These are phyloP conservation scores for Actinomortierella wolfii DNA, from an alignment of 371 early-diverging fungal species.

Conservation along the genomic window DNA sequence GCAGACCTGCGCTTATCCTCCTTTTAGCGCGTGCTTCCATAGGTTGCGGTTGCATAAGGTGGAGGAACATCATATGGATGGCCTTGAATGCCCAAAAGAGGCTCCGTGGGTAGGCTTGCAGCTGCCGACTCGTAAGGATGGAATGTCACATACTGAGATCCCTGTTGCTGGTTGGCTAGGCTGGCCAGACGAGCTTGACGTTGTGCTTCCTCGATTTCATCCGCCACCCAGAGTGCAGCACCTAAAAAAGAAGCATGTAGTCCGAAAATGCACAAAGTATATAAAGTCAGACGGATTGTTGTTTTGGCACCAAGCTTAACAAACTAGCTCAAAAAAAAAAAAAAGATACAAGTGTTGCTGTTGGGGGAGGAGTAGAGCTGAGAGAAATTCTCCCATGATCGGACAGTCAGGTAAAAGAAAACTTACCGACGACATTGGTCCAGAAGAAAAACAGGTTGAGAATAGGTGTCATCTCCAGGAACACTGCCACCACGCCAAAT, in stretches of 20 bases:
- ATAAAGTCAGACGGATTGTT: no score
- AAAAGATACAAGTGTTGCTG: neutral
- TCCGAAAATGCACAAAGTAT: no score
- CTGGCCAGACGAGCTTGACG: constrained; percentile 27
- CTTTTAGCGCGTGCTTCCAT: no score
- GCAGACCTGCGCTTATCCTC: no score
- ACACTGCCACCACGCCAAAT: constrained; percentile 67
- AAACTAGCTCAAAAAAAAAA: no score
- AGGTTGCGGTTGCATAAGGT: no score
- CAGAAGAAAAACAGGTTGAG: constrained; percentile 69
- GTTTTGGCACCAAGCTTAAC: no score
- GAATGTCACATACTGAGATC: constrained; percentile 43
- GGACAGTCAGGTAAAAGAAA: neutral
- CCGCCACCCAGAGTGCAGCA: constrained; percentile 71
- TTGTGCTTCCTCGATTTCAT: constrained; percentile 60
- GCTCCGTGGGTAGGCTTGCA: constrained; percentile 28
- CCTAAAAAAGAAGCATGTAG: constrained; percentile 36
- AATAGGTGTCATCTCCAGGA: constrained; percentile 65
- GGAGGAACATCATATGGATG: constrained; percentile 5
- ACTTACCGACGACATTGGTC: constrained; percentile 65
- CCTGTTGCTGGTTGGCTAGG: constrained; percentile 14
- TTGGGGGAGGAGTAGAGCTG: no score
- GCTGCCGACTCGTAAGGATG: constrained; percentile 30
- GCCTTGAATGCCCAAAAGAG: constrained; percentile 22
- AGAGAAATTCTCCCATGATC: no score